Evolutionary conservation across 805 yeast species (phyloP).

Genomic region (Zygotorulaspora sp.): DNA sequence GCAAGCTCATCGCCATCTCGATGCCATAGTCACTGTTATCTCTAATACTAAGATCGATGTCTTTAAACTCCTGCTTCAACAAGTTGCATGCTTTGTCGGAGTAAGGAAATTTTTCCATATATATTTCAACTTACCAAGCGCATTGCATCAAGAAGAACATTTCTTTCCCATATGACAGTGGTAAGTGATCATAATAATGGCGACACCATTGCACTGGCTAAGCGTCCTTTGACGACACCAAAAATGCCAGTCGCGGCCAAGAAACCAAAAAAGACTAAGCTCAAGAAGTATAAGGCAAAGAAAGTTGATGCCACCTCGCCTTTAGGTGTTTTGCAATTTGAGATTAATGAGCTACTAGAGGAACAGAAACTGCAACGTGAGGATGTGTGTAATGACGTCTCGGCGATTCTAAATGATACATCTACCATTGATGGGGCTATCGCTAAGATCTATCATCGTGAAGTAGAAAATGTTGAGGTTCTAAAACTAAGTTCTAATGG

Average conservation of each 20-base stretch:
- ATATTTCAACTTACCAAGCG: no score
- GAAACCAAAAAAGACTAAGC: conserved; percentile 35
- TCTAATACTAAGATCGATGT: no score
- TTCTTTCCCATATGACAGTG: conserved; percentile 1
- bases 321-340: conserved; percentile 69
- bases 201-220: background rate
- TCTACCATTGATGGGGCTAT: conserved; percentile 33
- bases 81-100: no score
- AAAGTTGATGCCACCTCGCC: conserved; percentile 74
- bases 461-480: conserved; percentile 54
- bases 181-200: background rate
- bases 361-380: conserved; percentile 41
- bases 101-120: no score
- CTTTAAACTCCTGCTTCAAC: no score
- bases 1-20: no score
- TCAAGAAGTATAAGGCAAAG: conserved; percentile 56
- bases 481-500: conserved; percentile 69
- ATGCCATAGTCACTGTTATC: no score
- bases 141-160: conserved; percentile 1
- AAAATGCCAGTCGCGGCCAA: conserved; percentile 5
- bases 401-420: conserved; percentile 56
- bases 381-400: conserved; percentile 61
- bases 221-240: conserved; percentile 8
- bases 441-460: conserved; percentile 51
- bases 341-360: conserved; percentile 56